Base-by-base conservation (phyloP, 306 rosid species). In the Vicia faba region DNA sequence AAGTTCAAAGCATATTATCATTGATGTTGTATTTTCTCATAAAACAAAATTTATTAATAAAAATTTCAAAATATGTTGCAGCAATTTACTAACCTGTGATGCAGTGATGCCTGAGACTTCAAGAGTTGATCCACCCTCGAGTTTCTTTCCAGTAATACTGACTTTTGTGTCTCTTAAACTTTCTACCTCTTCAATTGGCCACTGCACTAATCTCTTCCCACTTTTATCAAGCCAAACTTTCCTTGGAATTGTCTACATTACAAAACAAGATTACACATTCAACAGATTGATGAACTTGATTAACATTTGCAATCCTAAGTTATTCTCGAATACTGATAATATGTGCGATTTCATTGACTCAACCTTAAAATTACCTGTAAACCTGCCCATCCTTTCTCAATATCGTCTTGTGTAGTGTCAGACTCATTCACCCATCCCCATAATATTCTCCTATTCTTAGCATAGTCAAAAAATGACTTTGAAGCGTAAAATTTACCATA, bases 301-400 rank as follows among this genome's bases (percentile, higher is more conserved):
- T 7, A 46, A 46, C 53, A 14, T 46, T 6, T 46, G 9, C 53
- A 15, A 15, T 15, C 8, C 53, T 7, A 46, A 7, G 3, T 15
- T 3, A 7, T 46, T 46, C 15, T 15, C 8, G 53, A 46, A 46
- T 14, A 46, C 8, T 46, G 20, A 46, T 46, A 46, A 46, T 15
- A 8, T 15, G 53, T 15, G 11, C 3, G 4, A 15, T 19, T 46
- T 15, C 16, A 19, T 46, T 46, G 23, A 15, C 4, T 14, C 1
- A 9, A 20, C 23, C 36, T 16, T 46, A 43, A n/a, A 55, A 16
- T 15, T 80, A 89, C 92, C 90, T 86, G 92, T 49, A 89, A 51
- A 29, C 96, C 96, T 13, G 92, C 81, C 96, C 96, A 89, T 61
- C 87, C 92, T 82, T 84, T 86, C 28, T 48, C 46, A 46, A 70